Base-by-base conservation (phyloP, 257 asterid genomes). In the Verbascum thapsus region DNA sequence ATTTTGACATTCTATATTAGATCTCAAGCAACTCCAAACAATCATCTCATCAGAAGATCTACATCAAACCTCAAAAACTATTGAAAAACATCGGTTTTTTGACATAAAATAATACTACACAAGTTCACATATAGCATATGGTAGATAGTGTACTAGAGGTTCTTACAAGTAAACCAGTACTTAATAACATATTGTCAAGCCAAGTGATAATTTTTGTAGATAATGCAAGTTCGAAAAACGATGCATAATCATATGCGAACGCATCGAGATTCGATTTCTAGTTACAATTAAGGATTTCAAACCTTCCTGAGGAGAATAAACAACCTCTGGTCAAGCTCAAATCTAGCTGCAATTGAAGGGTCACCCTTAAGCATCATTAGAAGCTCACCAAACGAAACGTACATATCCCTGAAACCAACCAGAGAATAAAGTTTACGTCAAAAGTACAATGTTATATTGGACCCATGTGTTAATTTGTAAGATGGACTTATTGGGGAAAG, bases 261-360 rank as follows among this genome's bases (percentile, higher is more conserved):
- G 10, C 23, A 45, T 44, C 5, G 17, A 32, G 0, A 22, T 26
- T 40, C 39, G 20, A 26, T 32, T 2, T 26, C 32, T n/a, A 49
- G 32, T 34, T 6, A 12, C 34, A 43, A n/a, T 16, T n/a, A n/a
- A 5, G 40, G 6, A 42, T 35, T 45, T 83, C 72, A 83, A 41
- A 86, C 88, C 87, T 90, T 90, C 78, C 90, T 84, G 2, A 91
- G 60, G 48, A 91, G 98, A 57, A 91, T 66, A 68, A 91, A 91
- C 77, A 84, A 18, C 83, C 53, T 86, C 82, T 88, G 95, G 64
- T 91, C 98, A 10, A 88, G 94, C 84, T 86, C 94, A 64, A 88
- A 90, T 41, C 85, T 82, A 53, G 84, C 62, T n/a, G 95, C 84
- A 67, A 87, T 82, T 11, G 39, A 11, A 22, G 50, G 79, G 58